A percentile compares a stretch with the other conserved stretches of the same genome.
Conservation (phyloP, 2,329 filamentous ascomycete species). For the Diaporthe ilicicola region DNA sequence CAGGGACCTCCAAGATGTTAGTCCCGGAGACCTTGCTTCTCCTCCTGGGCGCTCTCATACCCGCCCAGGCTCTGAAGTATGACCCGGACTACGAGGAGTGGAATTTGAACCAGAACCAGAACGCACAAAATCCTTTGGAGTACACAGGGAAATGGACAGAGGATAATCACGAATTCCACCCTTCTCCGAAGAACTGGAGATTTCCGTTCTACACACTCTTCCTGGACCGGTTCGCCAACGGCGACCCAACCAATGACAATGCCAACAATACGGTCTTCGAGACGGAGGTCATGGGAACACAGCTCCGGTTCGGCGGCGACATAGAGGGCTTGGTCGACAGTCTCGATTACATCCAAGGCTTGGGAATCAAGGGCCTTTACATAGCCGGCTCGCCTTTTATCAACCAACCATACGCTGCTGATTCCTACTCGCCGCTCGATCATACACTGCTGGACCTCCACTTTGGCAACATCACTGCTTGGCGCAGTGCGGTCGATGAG, state of each 20-base stretch:
- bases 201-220: slow-evolving; percentile 73
- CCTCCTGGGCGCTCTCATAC: slow-evolving; percentile 30
- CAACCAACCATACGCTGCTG: slow-evolving; percentile 70
- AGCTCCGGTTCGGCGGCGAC: slow-evolving; percentile 71
- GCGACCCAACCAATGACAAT: slow-evolving; percentile 70
- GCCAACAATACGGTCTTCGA: slow-evolving; percentile 68
- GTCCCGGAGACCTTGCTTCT: slow-evolving; percentile 35
- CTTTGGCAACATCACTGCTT: slow-evolving; percentile 65
- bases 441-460: slow-evolving; percentile 71
- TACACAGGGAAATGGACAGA: slow-evolving; percentile 60
- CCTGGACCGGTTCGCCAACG: slow-evolving; percentile 70
- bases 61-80: slow-evolving; percentile 29
- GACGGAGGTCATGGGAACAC: slow-evolving; percentile 66
- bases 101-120: slow-evolving; percentile 49
- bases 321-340: slow-evolving; percentile 65
- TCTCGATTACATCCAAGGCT: slow-evolving; percentile 70
- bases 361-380: slow-evolving; percentile 71
- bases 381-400: slow-evolving; percentile 70
- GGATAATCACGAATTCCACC: slow-evolving; percentile 56
- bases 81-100: slow-evolving; percentile 32
- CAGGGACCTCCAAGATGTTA: slow-evolving; percentile 33
- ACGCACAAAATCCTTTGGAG: slow-evolving; percentile 58
- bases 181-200: slow-evolving; percentile 66
- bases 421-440: slow-evolving; percentile 67
- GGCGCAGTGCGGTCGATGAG: slow-evolving; percentile 64